Percentiles rank a stretch among this genome's conserved stretches.
These are phyloP conservation scores for Trametes gibbosa DNA, from an alignment of 768 basidiomycete genomes.

Conservation along the genomic window DNA sequence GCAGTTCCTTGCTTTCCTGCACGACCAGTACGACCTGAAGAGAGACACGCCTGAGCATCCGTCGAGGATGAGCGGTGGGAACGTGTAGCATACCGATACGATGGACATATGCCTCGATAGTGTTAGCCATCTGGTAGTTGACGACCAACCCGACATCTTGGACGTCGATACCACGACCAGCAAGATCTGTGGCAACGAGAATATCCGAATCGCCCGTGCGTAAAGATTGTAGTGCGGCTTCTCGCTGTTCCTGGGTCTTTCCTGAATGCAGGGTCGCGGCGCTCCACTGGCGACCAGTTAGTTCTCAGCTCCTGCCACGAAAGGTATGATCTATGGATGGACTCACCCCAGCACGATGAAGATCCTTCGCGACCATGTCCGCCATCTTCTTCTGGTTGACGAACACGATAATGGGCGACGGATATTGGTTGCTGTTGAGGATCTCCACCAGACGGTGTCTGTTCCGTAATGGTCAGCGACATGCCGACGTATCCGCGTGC, in stretches of 20 bases:
- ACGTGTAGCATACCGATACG: conserved; percentile 77
- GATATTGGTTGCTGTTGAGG: conserved; percentile 78
- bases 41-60: too few relatives aligned
- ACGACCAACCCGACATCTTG: conserved; percentile 94
- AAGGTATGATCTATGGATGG: not conserved
- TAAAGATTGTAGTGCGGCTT: conserved; percentile 83
- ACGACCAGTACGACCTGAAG: conserved; percentile 91
- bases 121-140: conserved; percentile 96
- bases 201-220: conserved; percentile 85
- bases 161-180: conserved; percentile 98
- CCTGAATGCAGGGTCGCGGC: conserved; percentile 94
- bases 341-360: conserved; percentile 84
- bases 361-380: conserved; percentile 95
- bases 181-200: conserved; percentile 95
- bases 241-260: conserved; percentile 96
- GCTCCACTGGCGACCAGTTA: conserved; percentile 57
- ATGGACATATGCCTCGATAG: conserved; percentile 97
- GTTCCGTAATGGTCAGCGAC: conserved; percentile 17
- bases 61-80: too few relatives aligned
- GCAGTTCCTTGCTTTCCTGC: conserved; percentile 93
- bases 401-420: conserved; percentile 95
- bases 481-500: not conserved
- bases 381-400: conserved; percentile 99
- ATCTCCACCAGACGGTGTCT: conserved; percentile 89
- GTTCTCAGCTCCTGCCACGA: not conserved